Conservation (phyloP, 2,329 filamentous ascomycete species). For the Didymella keratinophila region DNA sequence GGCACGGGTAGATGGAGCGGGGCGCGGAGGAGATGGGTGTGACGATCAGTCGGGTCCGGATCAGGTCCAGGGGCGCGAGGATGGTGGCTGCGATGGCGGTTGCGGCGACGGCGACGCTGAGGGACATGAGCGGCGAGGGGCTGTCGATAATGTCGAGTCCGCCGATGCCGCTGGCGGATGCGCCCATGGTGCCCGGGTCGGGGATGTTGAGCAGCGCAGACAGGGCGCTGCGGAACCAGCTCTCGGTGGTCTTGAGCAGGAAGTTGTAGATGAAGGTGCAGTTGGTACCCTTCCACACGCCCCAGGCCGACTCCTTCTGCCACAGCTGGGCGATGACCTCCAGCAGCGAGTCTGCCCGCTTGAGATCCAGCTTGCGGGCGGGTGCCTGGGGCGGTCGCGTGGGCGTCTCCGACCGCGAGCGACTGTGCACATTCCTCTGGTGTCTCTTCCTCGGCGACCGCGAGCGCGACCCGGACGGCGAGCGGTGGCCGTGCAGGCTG, state of each 20-base stretch:
- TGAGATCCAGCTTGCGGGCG: constrained; percentile 72
- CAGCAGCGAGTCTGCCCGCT: constrained; percentile 79
- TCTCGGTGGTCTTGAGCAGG: constrained; percentile 84
- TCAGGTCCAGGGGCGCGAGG: constrained; percentile 86
- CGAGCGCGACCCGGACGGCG: constrained; percentile 42
- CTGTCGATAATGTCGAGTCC: constrained; percentile 83
- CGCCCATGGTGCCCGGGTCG: constrained; percentile 70
- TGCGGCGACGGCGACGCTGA: constrained; percentile 74
- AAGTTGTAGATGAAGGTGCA: constrained; percentile 91
- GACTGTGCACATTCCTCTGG: constrained; percentile 46
- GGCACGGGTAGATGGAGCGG: constrained; percentile 77
- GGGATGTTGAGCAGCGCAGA: constrained; percentile 90
- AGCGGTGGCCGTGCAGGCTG: constrained; percentile 47
- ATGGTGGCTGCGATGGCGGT: constrained; percentile 77
- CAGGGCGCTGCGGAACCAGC: constrained; percentile 90
- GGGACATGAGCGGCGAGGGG: constrained; percentile 80
- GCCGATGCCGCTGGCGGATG: constrained; percentile 58
- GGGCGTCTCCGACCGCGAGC: constrained; percentile 47
- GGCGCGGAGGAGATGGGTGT: constrained; percentile 79
- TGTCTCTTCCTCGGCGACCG: constrained; percentile 41
- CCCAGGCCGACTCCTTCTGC: constrained; percentile 87
- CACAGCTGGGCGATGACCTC: constrained; percentile 89
- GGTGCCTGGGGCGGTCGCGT: constrained; percentile 52
- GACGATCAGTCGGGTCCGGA: constrained; percentile 85
- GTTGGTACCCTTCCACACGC: constrained; percentile 94